Evolutionary conservation across 306 rosid genomes (phyloP), one percentile per base, ranked within the genome.

Genomic region (Dryas drummondii): DNA sequence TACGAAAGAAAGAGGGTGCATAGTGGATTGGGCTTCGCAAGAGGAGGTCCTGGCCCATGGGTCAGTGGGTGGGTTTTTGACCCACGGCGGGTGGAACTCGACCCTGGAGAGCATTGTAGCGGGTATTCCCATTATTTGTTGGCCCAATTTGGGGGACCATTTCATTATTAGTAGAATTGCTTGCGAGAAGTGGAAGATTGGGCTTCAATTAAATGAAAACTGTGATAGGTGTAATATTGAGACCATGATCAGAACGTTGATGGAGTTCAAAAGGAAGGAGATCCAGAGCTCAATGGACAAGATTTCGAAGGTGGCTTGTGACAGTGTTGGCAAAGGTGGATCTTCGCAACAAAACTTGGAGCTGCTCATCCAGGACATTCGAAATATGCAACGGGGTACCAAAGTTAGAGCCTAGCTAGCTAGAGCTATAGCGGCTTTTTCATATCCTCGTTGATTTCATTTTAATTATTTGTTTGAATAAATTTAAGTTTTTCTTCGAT

Each of bases 11-110:
- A 82, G 66, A 10, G 89, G 83, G 37, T 49, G 14, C 0, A 5
- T 77, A 6, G 83, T 78, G 45, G 65, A 51, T 0, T 80, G 89
- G 86, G 86, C 75, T 0, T 82, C 85, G 0, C 83, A 85, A 17
- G 77, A 80, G 57, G 67, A 79, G 71, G 83, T 86, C 26, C 13
- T 82, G 45, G 83, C 54, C 15, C 86, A 86, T 16, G 37, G 9
- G 13, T 16, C 83, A 0, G 46, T 82, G 1, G 83, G 86, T 32
- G 65, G 65, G 65, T 71, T 71, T 12, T 42, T 42, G 14, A 55
- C 75, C 4, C 75, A 55, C 72, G 0, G 72, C 58, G 15, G 86
- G 74, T 66, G 88, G 88, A 81, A 81, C 65, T 84, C 88, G 0
- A 76, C 83, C 0, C 2, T 85, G 32, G 88, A 79, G 69, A 47